Evolutionary conservation across 768 basidiomycete genomes (phyloP).

Genomic region (Gloeophyllum trabeum): DNA sequence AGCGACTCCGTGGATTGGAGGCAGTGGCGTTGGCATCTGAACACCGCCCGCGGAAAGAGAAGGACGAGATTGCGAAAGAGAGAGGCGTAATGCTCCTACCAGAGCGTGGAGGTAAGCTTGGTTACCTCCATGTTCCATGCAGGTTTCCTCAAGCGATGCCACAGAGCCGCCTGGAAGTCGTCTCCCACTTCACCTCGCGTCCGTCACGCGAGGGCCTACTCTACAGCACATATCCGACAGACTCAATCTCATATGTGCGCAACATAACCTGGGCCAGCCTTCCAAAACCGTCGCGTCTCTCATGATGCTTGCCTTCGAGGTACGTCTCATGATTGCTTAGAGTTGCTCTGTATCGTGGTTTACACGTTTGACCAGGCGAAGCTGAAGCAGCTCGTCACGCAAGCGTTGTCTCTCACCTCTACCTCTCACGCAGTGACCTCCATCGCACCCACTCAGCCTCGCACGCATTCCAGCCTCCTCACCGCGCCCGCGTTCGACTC

Average conservation of each 20-base stretch:
- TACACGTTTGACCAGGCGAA: slow-evolving; percentile 40
- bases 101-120: slow-evolving; percentile 51
- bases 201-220: slow-evolving; percentile 61
- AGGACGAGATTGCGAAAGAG: slow-evolving; percentile 63
- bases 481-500: slow-evolving; percentile 66
- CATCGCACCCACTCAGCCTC: slow-evolving; percentile 43
- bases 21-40: slow-evolving; percentile 27
- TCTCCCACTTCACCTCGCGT: slow-evolving; percentile 61
- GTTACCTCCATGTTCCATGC: too few species aligned
- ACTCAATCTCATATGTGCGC: slow-evolving; percentile 72
- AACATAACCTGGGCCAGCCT: slow-evolving; percentile 56
- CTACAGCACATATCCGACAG: slow-evolving; percentile 70
- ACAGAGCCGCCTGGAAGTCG: slow-evolving; percentile 64
- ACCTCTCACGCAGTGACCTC: slow-evolving; percentile 70
- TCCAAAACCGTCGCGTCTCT: slow-evolving; percentile 53
- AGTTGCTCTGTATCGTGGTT: background rate
- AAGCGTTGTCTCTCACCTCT: slow-evolving; percentile 67
- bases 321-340: slow-evolving; percentile 16
- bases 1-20: slow-evolving; percentile 46
- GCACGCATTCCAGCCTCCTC: slow-evolving; percentile 28
- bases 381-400: slow-evolving; percentile 74
- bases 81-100: slow-evolving; percentile 51
- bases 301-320: slow-evolving; percentile 73
- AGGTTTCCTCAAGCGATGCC: too few species aligned
- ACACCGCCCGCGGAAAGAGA: slow-evolving; percentile 31